A percentile compares a stretch with the other conserved stretches of the same genome.
Conservation (phyloP, 2,329 filamentous ascomycete genomes). For the Colletotrichum navitas region DNA sequence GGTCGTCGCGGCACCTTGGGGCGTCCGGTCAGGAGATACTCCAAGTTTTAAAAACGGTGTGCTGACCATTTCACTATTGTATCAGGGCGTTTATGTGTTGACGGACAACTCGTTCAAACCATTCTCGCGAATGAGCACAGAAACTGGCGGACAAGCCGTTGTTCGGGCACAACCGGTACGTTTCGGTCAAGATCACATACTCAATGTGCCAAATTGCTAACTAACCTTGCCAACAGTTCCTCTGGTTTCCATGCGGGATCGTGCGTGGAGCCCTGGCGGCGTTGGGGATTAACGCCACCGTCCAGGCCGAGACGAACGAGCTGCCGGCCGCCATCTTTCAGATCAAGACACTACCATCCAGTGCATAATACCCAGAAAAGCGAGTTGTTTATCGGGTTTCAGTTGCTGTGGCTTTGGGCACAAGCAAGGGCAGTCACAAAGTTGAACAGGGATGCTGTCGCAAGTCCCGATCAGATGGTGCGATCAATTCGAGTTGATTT, state of each 20-base stretch:
- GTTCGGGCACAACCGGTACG: slow-evolving; percentile 83
- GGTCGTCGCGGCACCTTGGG: slow-evolving; percentile 43
- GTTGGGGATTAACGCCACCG: slow-evolving; percentile 89
- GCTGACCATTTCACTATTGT: slow-evolving; percentile 2
- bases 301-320: slow-evolving; percentile 90
- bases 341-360: slow-evolving; percentile 84
- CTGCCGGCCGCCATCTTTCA: slow-evolving; percentile 93
- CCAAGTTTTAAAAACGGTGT: neutral
- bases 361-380: slow-evolving; percentile 61
- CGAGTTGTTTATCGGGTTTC: neutral
- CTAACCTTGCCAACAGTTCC: slow-evolving; percentile 68
- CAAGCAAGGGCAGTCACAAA: neutral
- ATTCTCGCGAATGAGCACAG: slow-evolving; percentile 89
- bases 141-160: slow-evolving; percentile 79
- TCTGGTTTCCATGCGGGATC: slow-evolving; percentile 95
- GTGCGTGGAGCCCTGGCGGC: slow-evolving; percentile 93
- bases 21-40: neutral
- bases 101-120: slow-evolving; percentile 94
- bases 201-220: neutral
- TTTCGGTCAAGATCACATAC: slow-evolving; percentile 40
- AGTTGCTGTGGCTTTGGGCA: neutral
- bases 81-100: slow-evolving; percentile 90
- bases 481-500: slow-evolving; percentile 23
- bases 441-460: neutral
- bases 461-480: neutral